Percentiles rank a stretch among this genome's conserved stretches.
Evolutionary conservation across 352 stramenopile species (phyloP).

Genomic region (Pythium coloratum): DNA sequence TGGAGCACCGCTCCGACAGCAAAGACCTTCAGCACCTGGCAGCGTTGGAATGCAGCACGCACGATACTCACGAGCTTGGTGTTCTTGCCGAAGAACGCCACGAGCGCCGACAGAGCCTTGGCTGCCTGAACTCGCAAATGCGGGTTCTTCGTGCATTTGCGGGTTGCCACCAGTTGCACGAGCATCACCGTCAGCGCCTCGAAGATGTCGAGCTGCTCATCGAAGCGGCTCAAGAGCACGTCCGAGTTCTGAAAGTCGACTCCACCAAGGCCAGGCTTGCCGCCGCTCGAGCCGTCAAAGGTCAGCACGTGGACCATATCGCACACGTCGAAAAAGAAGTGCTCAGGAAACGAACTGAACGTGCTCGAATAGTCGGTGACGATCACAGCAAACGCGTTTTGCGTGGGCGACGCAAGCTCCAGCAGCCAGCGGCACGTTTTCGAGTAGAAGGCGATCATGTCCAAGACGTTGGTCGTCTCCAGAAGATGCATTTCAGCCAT

Average conservation of each 20-base stretch:
- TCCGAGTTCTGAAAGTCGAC: conserved; percentile 33
- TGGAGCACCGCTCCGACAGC: conserved; percentile 49
- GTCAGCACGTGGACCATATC: conserved; percentile 57
- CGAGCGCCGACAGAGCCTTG: conserved; percentile 49
- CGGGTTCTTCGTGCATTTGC: conserved; percentile 64
- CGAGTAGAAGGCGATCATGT: conserved; percentile 64
- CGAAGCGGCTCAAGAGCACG: background rate
- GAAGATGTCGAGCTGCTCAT: conserved; percentile 28
- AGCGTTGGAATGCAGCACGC: conserved; percentile 42
- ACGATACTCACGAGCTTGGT: conserved; percentile 36
- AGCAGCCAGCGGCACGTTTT: conserved; percentile 58
- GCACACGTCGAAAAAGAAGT: conserved; percentile 79
- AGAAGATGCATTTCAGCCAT: conserved; percentile 66
- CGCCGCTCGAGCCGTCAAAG: conserved; percentile 30
- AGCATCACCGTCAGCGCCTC: conserved; percentile 68
- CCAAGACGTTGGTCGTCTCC: conserved; percentile 45
- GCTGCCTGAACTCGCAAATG: conserved; percentile 68
- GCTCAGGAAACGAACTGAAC: conserved; percentile 62
- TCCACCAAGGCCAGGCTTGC: background rate
- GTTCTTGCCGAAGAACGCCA: conserved; percentile 62
- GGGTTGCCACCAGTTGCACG: conserved; percentile 51
- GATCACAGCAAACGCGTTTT: conserved; percentile 47
- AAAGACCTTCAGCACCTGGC: conserved; percentile 39
- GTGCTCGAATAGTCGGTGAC: conserved; percentile 44
- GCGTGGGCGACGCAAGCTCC: conserved; percentile 31